Evolutionary conservation across 2,329 filamentous ascomycete genomes (phyloP).

Genomic region (Phaeosphaeriaceae sp.): DNA sequence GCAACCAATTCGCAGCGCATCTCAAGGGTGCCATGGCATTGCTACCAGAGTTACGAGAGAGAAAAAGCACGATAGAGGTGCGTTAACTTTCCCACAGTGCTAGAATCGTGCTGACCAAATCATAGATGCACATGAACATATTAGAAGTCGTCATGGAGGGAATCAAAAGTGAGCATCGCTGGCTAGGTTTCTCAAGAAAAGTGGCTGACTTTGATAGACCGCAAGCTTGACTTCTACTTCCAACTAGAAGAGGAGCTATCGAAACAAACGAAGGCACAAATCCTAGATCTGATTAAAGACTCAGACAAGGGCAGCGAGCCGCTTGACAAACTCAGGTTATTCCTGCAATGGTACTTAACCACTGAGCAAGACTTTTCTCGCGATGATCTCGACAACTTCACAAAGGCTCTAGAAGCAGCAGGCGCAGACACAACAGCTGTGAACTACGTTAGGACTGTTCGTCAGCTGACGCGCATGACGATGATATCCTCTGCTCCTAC

Average conservation of each 20-base stretch:
- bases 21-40: conserved; percentile 94
- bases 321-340: conserved; percentile 87
- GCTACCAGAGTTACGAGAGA: conserved; percentile 87
- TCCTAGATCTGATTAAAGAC: conserved; percentile 85
- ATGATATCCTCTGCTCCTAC: conserved; percentile 88
- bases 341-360: conserved; percentile 91
- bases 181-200: not conserved
- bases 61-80: conserved; percentile 72
- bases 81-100: not conserved
- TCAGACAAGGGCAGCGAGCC: conserved; percentile 81
- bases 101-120: conserved; percentile 62
- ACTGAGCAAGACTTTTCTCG: conserved; percentile 87
- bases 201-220: conserved; percentile 56
- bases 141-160: conserved; percentile 78
- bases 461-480: conserved; percentile 95
- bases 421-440: conserved; percentile 80
- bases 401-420: conserved; percentile 77
- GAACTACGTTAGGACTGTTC: conserved; percentile 79
- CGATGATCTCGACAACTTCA: conserved; percentile 83
- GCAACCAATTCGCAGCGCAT: conserved; percentile 87
- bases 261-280: conserved; percentile 88
- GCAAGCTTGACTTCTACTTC: conserved; percentile 95
- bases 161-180: conserved; percentile 66
- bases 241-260: conserved; percentile 91
- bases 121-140: conserved; percentile 94